Conservation (phyloP, 1,284 basidiomycete genomes). For the Austroboletus olivaceoglutinosus region DNA sequence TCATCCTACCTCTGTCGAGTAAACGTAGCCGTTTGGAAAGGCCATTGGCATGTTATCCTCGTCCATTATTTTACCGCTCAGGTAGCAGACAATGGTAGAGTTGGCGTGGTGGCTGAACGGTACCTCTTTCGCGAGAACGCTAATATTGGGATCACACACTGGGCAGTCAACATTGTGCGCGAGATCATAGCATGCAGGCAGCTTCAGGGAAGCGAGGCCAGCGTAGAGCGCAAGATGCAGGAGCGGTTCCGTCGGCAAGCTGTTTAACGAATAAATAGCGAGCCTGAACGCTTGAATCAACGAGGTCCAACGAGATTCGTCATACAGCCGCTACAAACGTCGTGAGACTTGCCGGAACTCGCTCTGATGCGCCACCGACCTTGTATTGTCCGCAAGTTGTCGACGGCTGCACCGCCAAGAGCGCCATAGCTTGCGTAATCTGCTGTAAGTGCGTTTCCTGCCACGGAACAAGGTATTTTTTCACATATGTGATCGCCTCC, state of each 20-base stretch:
- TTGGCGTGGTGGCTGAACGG: slow-evolving; percentile 94
- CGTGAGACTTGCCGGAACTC: slow-evolving; percentile 13
- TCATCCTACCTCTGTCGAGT: slow-evolving; percentile 77
- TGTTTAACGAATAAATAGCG: slow-evolving; percentile 83
- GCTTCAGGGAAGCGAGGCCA: slow-evolving; percentile 83
- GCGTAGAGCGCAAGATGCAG: slow-evolving; percentile 86
- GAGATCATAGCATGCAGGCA: slow-evolving; percentile 69
- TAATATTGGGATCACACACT: slow-evolving; percentile 79
- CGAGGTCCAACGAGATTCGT: slow-evolving; percentile 69
- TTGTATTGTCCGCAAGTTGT: slow-evolving; percentile 72
- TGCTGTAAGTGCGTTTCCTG: slow-evolving; percentile 75
- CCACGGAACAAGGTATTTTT: slow-evolving; percentile 83
- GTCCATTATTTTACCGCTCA: slow-evolving; percentile 93
- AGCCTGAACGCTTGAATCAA: slow-evolving; percentile 78
- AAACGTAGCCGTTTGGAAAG: slow-evolving; percentile 92
- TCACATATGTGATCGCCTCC: slow-evolving; percentile 84
- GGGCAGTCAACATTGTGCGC: slow-evolving; percentile 88
- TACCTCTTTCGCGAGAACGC: slow-evolving; percentile 79
- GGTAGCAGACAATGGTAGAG: slow-evolving; percentile 90
- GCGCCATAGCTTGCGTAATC: slow-evolving; percentile 72
- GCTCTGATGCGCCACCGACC: slow-evolving; percentile 37
- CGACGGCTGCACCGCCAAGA: slow-evolving; percentile 71
- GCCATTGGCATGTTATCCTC: slow-evolving; percentile 89
- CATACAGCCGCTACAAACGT: slow-evolving; percentile 72
- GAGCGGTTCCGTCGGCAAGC: slow-evolving; percentile 81